These are phyloP conservation scores for Fomitopsis betulina DNA, from an alignment of 1,284 basidiomycete genomes.

Conservation along the genomic window DNA sequence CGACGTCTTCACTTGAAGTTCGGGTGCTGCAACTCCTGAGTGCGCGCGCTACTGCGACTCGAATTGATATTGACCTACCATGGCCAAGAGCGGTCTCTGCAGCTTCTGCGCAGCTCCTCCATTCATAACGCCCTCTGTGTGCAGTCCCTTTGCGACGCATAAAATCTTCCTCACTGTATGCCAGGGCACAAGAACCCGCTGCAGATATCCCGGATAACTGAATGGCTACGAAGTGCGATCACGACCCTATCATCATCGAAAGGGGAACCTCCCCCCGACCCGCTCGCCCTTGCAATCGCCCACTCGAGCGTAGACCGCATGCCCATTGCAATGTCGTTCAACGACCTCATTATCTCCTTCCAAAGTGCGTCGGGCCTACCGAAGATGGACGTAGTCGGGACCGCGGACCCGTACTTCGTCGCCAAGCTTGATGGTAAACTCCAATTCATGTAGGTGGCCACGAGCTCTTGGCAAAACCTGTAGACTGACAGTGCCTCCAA, in stretches of 20 bases:
- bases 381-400: slow-evolving; percentile 65
- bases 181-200: slow-evolving; percentile 10
- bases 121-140: background rate
- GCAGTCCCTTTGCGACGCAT: background rate
- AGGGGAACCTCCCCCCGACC: slow-evolving; percentile 9
- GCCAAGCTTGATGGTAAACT: slow-evolving; percentile 60
- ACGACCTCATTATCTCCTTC: slow-evolving; percentile 58
- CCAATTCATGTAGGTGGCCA: slow-evolving; percentile 49
- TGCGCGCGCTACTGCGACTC: no score
- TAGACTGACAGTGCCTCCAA: background rate
- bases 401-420: slow-evolving; percentile 68
- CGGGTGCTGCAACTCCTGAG: no score
- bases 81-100: background rate
- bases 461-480: background rate
- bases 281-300: slow-evolving; percentile 5
- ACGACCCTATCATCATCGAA: slow-evolving; percentile 9
- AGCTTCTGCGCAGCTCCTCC: background rate
- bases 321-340: slow-evolving; percentile 25
- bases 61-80: no score
- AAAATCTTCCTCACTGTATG: background rate
- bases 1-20: no score
- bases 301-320: slow-evolving; percentile 9
- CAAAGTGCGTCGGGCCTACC: slow-evolving; percentile 65
- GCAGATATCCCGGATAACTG: slow-evolving; percentile 17
- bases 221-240: slow-evolving; percentile 16